phyloP scores from a whole-genome alignment of 73 alveolate species.

The Durusdinium trenchii region DNA sequence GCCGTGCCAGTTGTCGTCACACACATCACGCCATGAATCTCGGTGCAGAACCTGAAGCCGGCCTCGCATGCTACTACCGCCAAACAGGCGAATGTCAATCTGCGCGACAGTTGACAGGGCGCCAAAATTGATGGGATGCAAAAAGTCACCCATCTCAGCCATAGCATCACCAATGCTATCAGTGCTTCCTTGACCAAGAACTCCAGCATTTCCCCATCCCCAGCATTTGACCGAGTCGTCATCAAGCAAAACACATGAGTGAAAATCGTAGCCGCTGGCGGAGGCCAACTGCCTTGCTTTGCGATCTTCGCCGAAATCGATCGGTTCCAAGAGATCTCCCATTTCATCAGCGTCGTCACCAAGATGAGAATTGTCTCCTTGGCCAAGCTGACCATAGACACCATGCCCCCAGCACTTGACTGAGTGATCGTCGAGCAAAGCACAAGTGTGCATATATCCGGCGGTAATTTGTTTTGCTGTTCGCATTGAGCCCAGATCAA shows the following conservation, averaged over 20 bases:
- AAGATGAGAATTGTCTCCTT: neutral
- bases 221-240: constrained; percentile 8
- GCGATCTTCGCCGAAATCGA: neutral
- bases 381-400: constrained; percentile 28
- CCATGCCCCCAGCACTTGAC: constrained; percentile 44
- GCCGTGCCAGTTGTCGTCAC: too few relatives aligned
- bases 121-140: too few relatives aligned
- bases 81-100: too few relatives aligned
- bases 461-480: neutral
- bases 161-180: too few relatives aligned
- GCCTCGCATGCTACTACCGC: too few relatives aligned
- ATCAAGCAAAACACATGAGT: neutral
- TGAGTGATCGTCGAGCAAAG: constrained; percentile 7
- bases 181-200: constrained; percentile 22
- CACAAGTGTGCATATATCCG: constrained; percentile 13
- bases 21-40: too few relatives aligned
- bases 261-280: neutral
- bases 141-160: too few relatives aligned
- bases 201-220: neutral
- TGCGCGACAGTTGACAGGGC: too few relatives aligned
- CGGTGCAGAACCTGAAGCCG: too few relatives aligned
- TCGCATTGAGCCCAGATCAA: constrained; percentile 19
- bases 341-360: constrained; percentile 1
- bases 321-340: constrained; percentile 26
- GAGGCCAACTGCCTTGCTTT: neutral